These are phyloP conservation scores for Nidula microcarpa DNA, from an alignment of 768 basidiomycete species.

Conservation along the genomic window DNA sequence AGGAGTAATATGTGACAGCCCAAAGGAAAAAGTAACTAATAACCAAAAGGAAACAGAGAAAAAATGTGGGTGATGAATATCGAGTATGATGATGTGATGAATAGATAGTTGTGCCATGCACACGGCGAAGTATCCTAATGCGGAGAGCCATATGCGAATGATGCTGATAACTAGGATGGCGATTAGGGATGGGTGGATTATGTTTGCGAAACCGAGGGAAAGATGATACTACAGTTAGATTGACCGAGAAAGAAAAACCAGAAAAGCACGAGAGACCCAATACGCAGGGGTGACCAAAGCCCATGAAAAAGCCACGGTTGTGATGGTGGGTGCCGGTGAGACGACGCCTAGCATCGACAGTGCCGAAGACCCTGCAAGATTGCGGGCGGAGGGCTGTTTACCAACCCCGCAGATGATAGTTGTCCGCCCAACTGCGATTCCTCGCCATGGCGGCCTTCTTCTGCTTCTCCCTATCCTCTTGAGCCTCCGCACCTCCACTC, in stretches of 20 bases:
- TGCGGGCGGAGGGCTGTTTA: slow-evolving; percentile 14
- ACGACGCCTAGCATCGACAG: not conserved
- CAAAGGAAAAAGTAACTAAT: not conserved
- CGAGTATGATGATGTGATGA: not conserved
- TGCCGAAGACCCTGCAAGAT: not conserved
- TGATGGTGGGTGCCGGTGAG: not conserved
- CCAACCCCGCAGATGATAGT: slow-evolving; percentile 68
- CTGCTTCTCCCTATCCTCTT: slow-evolving; percentile 36
- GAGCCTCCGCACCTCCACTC: slow-evolving; percentile 11
- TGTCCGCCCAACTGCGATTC: slow-evolving; percentile 67
- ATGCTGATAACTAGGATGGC: not conserved
- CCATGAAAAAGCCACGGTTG: no score
- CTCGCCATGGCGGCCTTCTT: slow-evolving; percentile 46
- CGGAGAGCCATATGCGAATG: not conserved
- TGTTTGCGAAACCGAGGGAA: no score
- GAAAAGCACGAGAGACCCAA: no score
- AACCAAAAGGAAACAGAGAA: not conserved
- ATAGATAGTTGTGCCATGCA: not conserved
- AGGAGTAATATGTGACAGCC: not conserved
- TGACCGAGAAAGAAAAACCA: no score
- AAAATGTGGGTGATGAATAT: not conserved
- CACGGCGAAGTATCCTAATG: not conserved
- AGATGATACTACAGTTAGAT: no score
- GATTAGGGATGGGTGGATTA: not conserved
- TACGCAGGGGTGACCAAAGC: no score